phyloP scores from a whole-genome alignment of 805 yeast genomes.

The Candida boidinii region DNA sequence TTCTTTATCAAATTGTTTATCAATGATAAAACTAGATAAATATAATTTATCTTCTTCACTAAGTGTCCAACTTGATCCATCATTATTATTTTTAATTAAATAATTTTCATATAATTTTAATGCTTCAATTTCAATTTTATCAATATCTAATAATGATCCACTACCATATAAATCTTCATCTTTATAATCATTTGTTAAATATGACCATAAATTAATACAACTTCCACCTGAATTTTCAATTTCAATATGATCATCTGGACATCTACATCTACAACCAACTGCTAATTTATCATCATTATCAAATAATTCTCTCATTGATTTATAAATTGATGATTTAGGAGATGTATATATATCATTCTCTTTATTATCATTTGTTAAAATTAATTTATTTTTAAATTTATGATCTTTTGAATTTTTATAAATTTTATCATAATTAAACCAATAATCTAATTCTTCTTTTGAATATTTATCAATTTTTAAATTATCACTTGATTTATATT shows the following conservation, averaged over 20 bases:
- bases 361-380: no score
- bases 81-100: slow-evolving; percentile 11
- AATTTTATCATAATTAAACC: slow-evolving; percentile 23
- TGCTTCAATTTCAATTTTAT: slow-evolving; percentile 19
- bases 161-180: slow-evolving; percentile 3
- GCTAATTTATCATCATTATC: slow-evolving; percentile 25
- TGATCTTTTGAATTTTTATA: no score
- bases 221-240: slow-evolving; percentile 46
- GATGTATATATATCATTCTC: no score
- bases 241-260: slow-evolving; percentile 49
- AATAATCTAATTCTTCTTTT: slow-evolving; percentile 28
- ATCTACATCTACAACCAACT: slow-evolving; percentile 81
- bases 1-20: slow-evolving; percentile 1
- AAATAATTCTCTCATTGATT: neutral
- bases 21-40: slow-evolving; percentile 3
- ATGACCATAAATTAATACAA: slow-evolving; percentile 46
- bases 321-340: slow-evolving; percentile 7
- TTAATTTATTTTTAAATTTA: slow-evolving; percentile 14
- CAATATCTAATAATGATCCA: slow-evolving; percentile 24
- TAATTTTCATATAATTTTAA: slow-evolving; percentile 14
- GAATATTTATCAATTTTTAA: slow-evolving; percentile 26
- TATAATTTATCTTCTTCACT: slow-evolving; percentile 13
- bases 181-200: slow-evolving; percentile 19
- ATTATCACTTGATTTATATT: slow-evolving; percentile 26
- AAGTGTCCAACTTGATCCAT: slow-evolving; percentile 19